A percentile compares a stretch with the other conserved stretches of the same genome.
Evolutionary conservation across 2,329 filamentous ascomycete genomes (phyloP).

Genomic region (Pezicula radicicola): DNA sequence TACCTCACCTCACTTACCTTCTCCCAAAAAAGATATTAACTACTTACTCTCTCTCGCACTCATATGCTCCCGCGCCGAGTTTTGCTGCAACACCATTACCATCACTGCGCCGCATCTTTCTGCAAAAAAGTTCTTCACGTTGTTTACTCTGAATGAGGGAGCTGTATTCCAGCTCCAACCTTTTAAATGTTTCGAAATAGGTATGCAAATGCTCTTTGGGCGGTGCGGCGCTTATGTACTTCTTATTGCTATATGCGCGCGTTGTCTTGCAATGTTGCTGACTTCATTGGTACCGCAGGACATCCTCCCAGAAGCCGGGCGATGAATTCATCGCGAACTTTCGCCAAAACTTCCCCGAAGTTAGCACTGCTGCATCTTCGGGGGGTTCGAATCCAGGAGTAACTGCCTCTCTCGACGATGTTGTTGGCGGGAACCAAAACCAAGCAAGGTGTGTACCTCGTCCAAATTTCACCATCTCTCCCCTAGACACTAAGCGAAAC

Average conservation of each 20-base stretch:
- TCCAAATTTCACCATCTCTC: background rate
- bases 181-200: conserved; percentile 33
- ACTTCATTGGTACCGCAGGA: conserved; percentile 43
- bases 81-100: background rate
- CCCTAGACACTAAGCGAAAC: background rate
- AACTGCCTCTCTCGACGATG: conserved; percentile 17
- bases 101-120: background rate
- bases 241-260: background rate
- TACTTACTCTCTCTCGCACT: background rate
- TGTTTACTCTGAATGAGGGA: conserved; percentile 12
- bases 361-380: conserved; percentile 50
- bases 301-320: conserved; percentile 72
- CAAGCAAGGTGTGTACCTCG: conserved; percentile 18
- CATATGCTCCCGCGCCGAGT: background rate
- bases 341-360: conserved; percentile 76
- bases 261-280: conserved; percentile 7
- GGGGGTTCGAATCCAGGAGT: conserved; percentile 40
- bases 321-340: conserved; percentile 83
- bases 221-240: background rate
- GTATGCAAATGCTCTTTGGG: conserved; percentile 12
- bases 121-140: background rate
- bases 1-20: conserved; percentile 1
- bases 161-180: conserved; percentile 14
- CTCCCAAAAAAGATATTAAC: background rate
- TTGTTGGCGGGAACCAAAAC: conserved; percentile 23